Percentiles rank a stretch among this genome's conserved stretches.
Conservation (phyloP, 129 eudicot genomes). For the Lactuca saligna region DNA sequence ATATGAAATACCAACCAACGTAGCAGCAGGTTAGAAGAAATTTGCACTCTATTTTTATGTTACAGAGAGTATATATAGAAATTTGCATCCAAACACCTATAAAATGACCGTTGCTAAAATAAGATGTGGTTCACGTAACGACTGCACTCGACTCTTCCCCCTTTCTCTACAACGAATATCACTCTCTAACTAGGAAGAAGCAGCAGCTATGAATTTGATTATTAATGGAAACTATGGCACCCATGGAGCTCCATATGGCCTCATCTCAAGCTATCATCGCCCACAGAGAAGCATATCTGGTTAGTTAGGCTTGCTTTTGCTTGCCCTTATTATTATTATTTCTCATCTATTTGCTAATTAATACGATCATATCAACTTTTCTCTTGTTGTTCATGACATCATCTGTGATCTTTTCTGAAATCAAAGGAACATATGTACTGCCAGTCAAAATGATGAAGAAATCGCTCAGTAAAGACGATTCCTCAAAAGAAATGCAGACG, state of each 20-base stretch:
- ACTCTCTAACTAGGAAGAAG: background rate
- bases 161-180: conserved; percentile 9
- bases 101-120: conserved; percentile 9
- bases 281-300: conserved; percentile 35
- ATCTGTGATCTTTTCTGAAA: conserved; percentile 10
- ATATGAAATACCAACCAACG: too few species aligned
- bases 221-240: conserved; percentile 33
- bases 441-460: conserved; percentile 17
- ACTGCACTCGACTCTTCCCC: background rate
- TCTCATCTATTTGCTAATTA: background rate
- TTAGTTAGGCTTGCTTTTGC: conserved; percentile 8
- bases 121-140: background rate
- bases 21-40: too few species aligned
- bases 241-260: conserved; percentile 18
- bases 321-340: background rate
- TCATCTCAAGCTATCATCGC: conserved; percentile 34
- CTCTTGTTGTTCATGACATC: background rate
- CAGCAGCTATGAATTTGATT: conserved; percentile 45
- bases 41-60: too few species aligned
- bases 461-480: conserved; percentile 24
- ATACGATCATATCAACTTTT: background rate
- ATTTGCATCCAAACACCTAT: background rate
- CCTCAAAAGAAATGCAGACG: conserved; percentile 13
- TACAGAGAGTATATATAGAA: too few species aligned
- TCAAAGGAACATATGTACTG: conserved; percentile 25